Base-by-base conservation (phyloP, 2,329 filamentous ascomycete species). In the Hirsutella minnesotensis region DNA sequence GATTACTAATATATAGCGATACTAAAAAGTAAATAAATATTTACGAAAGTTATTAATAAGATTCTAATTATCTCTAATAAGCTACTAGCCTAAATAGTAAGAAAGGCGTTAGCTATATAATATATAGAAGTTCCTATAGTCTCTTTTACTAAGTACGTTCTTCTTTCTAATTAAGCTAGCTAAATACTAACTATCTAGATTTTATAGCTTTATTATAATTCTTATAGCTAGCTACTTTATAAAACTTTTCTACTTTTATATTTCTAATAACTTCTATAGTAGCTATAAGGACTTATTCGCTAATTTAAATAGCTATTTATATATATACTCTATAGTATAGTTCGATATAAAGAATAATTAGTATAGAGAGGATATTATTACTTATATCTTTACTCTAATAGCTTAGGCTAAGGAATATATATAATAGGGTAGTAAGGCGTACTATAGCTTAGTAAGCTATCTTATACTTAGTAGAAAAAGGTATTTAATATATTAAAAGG, bases 101-200 rank as follows among this genome's bases (percentile, higher is more conserved):
- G 31, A 36, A 20, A 44, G 35, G 30, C 42, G 10, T 27, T 44
- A 5, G 37, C 42, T 12, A 20, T 40, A 19, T 13, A 20, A 40
- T 30, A 21, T 22, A 21, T 15, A 15, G 10, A 38, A 16, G 29
- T 16, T 9, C 24, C n/a, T 15, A 24, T 3, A 18, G 22, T 38
- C 30, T 38, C 29, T 18, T 12, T n/a, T 19, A 35, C n/a, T 4
- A 3, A 31, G 41, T 43, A 33, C 35, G 41, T 43, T 19, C 18
- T n/a, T n/a, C 7, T 21, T n/a, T 38, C 35, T n/a, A 38, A n/a
- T n/a, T 20, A 24, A 4, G 35, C 35, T 10, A 38, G 7, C 9
- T 15, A 4, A 30, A 29, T 24, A 39, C 38, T 39, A 31, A 39
- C 38, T 20, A 39, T 33, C 31, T 33, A 13, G 31, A 33, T 33